phyloP scores from a whole-genome alignment of 2,329 filamentous ascomycete genomes.

The Tolypocladium capitatum region DNA sequence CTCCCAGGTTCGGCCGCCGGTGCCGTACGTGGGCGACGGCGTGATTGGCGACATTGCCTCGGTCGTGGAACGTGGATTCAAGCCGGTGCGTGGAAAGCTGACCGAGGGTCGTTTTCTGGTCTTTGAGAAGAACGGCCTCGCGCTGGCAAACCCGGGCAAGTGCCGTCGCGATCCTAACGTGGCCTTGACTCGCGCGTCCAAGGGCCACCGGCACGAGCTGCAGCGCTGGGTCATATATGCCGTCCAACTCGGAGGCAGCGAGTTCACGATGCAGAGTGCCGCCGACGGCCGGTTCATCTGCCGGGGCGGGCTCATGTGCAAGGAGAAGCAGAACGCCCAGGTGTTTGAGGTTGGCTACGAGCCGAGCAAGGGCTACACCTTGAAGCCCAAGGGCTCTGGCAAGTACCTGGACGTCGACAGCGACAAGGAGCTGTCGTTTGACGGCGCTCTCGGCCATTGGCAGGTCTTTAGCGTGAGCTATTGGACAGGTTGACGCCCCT shows the following conservation, averaged over 20 bases:
- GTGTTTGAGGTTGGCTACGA: conserved; percentile 8
- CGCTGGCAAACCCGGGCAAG: conserved; percentile 15
- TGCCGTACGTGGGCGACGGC: conserved; percentile 29
- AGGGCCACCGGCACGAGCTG: conserved; percentile 2
- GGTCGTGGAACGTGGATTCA: conserved; percentile 39
- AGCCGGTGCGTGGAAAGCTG: conserved; percentile 34
- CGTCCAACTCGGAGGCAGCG: conserved; percentile 9
- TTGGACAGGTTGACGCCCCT: not conserved
- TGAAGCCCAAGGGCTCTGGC: conserved; percentile 4
- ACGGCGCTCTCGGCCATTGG: not conserved
- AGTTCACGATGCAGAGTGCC: conserved; percentile 14
- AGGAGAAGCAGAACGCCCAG: conserved; percentile 2
- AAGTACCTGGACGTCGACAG: not conserved
- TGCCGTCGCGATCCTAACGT: conserved; percentile 5
- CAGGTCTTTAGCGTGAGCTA: not conserved
- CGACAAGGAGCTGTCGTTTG: not conserved
- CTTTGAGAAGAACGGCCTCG: conserved; percentile 32
- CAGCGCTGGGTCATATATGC: conserved; percentile 40
- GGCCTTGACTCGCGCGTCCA: conserved; percentile 13
- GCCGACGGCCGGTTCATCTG: conserved; percentile 10
- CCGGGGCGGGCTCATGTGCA: conserved; percentile 2
- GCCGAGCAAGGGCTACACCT: conserved; percentile 8
- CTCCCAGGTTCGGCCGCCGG: conserved; percentile 22
- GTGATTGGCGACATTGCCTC: conserved; percentile 23
- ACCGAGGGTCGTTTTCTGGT: conserved; percentile 42